A percentile compares a stretch with the other conserved stretches of the same genome.
Conservation (phyloP, 257 asterid genomes). For the Nyctanthes arbortristis region DNA sequence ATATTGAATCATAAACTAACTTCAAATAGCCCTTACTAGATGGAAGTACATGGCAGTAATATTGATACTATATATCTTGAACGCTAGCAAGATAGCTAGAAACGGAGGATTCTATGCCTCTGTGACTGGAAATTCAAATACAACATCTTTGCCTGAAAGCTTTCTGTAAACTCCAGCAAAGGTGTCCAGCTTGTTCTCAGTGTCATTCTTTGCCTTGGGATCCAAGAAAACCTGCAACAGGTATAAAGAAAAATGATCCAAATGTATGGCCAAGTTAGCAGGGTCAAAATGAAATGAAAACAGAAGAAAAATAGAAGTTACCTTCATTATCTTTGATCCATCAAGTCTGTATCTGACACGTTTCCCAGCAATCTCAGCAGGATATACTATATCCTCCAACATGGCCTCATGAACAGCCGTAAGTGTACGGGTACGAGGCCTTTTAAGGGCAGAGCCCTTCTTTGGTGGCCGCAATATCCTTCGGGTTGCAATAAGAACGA, state of each 20-base stretch:
- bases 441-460: conserved; percentile 86
- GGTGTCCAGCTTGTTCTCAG: conserved; percentile 56
- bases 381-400: no score
- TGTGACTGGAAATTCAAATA: conserved; percentile 46
- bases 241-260: not conserved
- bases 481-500: conserved; percentile 70
- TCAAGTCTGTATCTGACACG: no score
- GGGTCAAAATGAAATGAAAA: not conserved
- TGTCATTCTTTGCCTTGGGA: conserved; percentile 53
- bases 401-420: conserved; percentile 86
- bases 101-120: conserved; percentile 29
- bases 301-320: not conserved
- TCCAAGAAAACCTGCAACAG: conserved; percentile 47
- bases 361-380: no score
- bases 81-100: conserved; percentile 22
- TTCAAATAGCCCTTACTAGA: no score
- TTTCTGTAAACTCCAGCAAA: conserved; percentile 64
- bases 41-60: no score
- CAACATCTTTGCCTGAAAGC: conserved; percentile 63
- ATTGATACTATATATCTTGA: no score
- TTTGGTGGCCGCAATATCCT: conserved; percentile 86
- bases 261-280: not conserved
- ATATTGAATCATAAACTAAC: no score
- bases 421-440: conserved; percentile 86
- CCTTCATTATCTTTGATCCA: no score